Evolutionary conservation across 768 basidiomycete genomes (phyloP), one percentile per base, ranked within the genome.

Genomic region (Baorangia bicolor): DNA sequence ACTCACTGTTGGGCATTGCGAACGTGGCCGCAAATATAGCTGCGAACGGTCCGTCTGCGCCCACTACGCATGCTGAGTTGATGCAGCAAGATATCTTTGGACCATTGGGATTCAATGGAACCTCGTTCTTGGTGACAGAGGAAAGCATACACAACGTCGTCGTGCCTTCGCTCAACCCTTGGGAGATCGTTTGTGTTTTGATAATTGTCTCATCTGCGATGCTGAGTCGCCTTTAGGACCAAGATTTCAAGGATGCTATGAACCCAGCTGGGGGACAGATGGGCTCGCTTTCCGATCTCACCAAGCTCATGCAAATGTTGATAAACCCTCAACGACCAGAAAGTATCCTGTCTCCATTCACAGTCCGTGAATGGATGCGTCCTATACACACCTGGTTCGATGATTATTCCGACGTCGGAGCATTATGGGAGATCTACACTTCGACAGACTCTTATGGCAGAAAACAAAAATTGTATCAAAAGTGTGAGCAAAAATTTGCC

Each of bases 231-330:
- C 21, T n/a, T 23, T 39, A 79, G 73, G 78, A 81, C 50, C 60
- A 64, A 13, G 69, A 73, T 48, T 73, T 81, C 53, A 54, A 64
- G 18, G 76, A 77, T 46, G 63, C 72, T 0, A 64, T 64, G 56
- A 79, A 81, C 53, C 71, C 81, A 3, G 62, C 77, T 3, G 81
- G 76, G 3, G 82, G 81, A 2, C 82, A 84, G 57, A 80, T 78
- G 60, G 74, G 76, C 56, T 82, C 81, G 0, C 67, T 84, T 12
- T 61, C 73, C 1, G 83, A 84, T 59, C 66, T 80, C 9, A 64
- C 66, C 16, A 76, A 62, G 7, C 48, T 80, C 43, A 78, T 79
- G 72, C 75, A 76, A 50, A 73, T 74, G 4, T 60, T 83, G 42
- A 69, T 84, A 27, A 72, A 81, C 37, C 79, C 82, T 12, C 60